Conservation (phyloP, 1,284 basidiomycete species). For the Ustilago bromivora region DNA sequence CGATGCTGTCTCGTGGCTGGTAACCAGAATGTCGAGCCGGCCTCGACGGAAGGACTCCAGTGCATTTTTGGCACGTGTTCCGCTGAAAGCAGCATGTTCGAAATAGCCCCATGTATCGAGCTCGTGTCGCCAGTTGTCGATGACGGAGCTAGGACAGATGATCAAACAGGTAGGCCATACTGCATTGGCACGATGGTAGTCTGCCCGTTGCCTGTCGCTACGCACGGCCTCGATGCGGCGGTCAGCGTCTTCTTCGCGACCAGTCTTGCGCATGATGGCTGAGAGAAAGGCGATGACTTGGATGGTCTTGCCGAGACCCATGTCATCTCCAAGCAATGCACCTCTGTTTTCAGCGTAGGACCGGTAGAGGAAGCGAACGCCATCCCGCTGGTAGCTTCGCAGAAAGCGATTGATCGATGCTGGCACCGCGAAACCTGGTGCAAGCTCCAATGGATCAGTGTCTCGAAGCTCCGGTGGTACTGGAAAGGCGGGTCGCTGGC, state of each 20-base stretch:
- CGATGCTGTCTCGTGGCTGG: constrained; percentile 37
- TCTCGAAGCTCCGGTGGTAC: constrained; percentile 19
- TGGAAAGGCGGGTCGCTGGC: constrained; percentile 30
- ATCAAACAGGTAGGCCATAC: constrained; percentile 80
- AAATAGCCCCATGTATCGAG: constrained; percentile 75
- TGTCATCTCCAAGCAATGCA: constrained; percentile 86
- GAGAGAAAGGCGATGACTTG: constrained; percentile 87
- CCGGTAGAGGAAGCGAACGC: constrained; percentile 80
- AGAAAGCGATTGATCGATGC: constrained; percentile 81
- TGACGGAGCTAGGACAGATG: constrained; percentile 81
- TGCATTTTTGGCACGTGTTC: constrained; percentile 21
- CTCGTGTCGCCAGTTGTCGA: constrained; percentile 84
- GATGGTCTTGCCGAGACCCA: constrained; percentile 82
- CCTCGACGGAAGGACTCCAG: constrained; percentile 75
- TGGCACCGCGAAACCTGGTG: constrained; percentile 73
- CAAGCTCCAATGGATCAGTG: constrained; percentile 28
- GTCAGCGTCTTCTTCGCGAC: constrained; percentile 75
- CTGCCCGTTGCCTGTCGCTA: constrained; percentile 26
- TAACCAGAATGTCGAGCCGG: constrained; percentile 75
- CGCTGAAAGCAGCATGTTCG: constrained; percentile 39
- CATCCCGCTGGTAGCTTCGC: constrained; percentile 85
- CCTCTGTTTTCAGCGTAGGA: constrained; percentile 77
- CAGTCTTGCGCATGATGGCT: constrained; percentile 84
- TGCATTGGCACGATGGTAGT: constrained; percentile 36
- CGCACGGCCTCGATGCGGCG: constrained; percentile 73